A percentile compares a stretch with the other conserved stretches of the same genome.
Evolutionary conservation across 2,329 filamentous ascomycete species (phyloP).

Genomic region (Amesomyces nigricolor): DNA sequence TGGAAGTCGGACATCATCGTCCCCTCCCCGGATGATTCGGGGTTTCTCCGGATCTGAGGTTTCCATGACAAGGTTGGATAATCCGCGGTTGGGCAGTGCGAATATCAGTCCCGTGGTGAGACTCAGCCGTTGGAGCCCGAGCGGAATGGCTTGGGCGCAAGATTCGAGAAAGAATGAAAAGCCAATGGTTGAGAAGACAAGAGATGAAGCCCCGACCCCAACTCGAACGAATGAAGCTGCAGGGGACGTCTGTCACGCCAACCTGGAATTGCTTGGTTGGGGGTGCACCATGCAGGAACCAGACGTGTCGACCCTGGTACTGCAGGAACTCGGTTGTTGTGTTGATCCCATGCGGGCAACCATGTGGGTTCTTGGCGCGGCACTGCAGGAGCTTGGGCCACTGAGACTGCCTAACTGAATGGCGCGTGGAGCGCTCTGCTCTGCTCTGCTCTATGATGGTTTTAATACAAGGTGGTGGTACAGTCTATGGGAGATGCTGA

Average conservation of each 20-base stretch:
- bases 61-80: conserved; percentile 3
- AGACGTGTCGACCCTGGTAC: not conserved
- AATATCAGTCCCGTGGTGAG: not conserved
- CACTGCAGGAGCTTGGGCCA: too few species aligned
- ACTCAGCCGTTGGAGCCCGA: not conserved
- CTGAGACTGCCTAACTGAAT: too few species aligned
- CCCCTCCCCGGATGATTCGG: not conserved
- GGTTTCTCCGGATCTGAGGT: conserved; percentile 12
- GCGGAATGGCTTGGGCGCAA: not conserved
- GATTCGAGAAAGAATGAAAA: not conserved
- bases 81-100: not conserved
- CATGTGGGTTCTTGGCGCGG: too few species aligned
- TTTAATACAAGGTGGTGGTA: conserved; percentile 18
- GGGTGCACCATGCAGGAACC: too few species aligned
- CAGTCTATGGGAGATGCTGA: conserved; percentile 21
- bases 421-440: too few species aligned
- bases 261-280: too few species aligned
- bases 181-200: not conserved
- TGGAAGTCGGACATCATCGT: not conserved
- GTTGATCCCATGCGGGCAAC: too few species aligned
- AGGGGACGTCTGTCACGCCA: not conserved
- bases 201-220: not conserved
- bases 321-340: not conserved
- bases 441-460: not conserved
- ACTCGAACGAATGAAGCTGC: not conserved